Evolutionary conservation across 1,284 basidiomycete genomes (phyloP).

Genomic region (Leccinum subrobustum): DNA sequence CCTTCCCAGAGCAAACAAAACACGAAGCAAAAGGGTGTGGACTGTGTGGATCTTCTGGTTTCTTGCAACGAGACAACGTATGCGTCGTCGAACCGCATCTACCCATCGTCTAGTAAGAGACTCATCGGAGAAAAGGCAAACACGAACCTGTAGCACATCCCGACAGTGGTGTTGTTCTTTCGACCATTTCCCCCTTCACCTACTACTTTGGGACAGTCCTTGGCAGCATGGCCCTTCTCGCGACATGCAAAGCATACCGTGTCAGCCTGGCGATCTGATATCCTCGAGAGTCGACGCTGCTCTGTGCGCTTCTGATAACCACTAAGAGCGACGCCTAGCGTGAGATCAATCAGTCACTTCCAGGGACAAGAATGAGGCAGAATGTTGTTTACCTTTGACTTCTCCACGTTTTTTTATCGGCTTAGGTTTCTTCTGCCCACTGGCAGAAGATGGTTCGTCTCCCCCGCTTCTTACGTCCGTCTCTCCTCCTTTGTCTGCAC

Average conservation of each 20-base stretch:
- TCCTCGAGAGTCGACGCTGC: conserved; percentile 64
- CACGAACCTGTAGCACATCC: conserved; percentile 81
- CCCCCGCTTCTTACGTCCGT: not conserved
- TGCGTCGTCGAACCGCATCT: conserved; percentile 87
- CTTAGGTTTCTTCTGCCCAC: conserved; percentile 1
- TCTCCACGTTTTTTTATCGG: conserved; percentile 7
- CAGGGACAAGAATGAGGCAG: not conserved
- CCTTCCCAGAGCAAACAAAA: conserved; percentile 75
- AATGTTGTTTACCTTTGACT: conserved; percentile 12
- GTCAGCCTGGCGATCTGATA: conserved; percentile 53
- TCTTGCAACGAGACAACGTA: conserved; percentile 75
- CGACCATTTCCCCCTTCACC: conserved; percentile 31
- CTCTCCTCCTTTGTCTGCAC: not conserved
- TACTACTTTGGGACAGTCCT: conserved; percentile 70
- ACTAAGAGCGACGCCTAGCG: conserved; percentile 21
- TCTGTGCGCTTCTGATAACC: conserved; percentile 49
- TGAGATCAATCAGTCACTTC: conserved; percentile 10
- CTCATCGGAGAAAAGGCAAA: not conserved
- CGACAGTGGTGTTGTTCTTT: conserved; percentile 44
- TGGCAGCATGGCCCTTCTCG: conserved; percentile 80
- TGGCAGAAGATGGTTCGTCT: not conserved
- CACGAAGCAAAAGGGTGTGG: conserved; percentile 89
- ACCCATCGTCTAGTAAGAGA: conserved; percentile 12
- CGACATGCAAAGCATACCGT: conserved; percentile 90
- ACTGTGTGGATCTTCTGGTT: conserved; percentile 58